Evolutionary conservation across 805 yeast species (phyloP).

Genomic region (Zygosaccharomyces bailii): DNA sequence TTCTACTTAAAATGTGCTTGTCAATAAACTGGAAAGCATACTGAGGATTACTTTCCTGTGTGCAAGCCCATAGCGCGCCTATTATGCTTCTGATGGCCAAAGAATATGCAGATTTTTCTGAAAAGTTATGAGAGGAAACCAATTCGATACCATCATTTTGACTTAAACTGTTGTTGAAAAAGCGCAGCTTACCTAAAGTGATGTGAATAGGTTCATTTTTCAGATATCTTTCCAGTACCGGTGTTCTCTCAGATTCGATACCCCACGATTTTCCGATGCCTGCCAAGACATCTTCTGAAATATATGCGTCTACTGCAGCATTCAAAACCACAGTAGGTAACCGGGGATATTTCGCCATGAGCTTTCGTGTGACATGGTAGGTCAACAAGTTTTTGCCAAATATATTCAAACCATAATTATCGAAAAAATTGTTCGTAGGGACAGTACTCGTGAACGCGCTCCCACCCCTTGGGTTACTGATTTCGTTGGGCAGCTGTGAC

Average conservation of each 20-base stretch:
- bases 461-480: conserved; percentile 17
- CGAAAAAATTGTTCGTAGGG: conserved; percentile 47
- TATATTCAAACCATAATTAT: conserved; percentile 74
- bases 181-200: conserved; percentile 69
- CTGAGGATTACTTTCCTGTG: conserved; percentile 45
- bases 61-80: conserved; percentile 76
- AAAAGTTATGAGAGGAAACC: conserved; percentile 39
- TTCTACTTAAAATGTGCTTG: conserved; percentile 76
- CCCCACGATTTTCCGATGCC: conserved; percentile 83
- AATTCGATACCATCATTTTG: conserved; percentile 51
- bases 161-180: conserved; percentile 28
- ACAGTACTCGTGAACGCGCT: conserved; percentile 31
- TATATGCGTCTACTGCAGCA: conserved; percentile 70
- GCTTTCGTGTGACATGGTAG: conserved; percentile 69
- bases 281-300: conserved; percentile 62
- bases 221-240: conserved; percentile 62
- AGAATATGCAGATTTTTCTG: conserved; percentile 44
- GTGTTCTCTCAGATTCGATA: conserved; percentile 66
- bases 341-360: conserved; percentile 80
- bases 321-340: conserved; percentile 76
- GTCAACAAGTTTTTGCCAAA: conserved; percentile 77
- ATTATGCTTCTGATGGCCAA: conserved; percentile 76
- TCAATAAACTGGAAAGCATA: conserved; percentile 65
- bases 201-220: conserved; percentile 65
- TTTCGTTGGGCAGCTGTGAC: conserved; percentile 28